Conservation (phyloP, 306 rosid species). For the Biancaea sappan region DNA sequence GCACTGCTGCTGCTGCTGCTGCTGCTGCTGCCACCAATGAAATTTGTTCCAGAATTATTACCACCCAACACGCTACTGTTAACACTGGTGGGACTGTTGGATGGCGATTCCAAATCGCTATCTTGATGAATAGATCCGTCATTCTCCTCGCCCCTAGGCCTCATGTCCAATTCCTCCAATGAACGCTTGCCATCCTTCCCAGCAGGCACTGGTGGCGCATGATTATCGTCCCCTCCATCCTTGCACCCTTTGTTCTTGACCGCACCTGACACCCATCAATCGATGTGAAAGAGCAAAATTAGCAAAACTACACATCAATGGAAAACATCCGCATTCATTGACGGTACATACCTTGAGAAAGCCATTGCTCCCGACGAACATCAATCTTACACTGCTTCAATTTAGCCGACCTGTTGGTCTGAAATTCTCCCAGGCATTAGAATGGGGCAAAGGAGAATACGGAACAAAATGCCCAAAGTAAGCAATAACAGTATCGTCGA, state of each 20-base stretch:
- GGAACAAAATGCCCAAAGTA: not conserved
- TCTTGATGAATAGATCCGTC: slow-evolving; percentile 57
- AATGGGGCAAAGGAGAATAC: not conserved
- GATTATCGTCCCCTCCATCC: slow-evolving; percentile 50
- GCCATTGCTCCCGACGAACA: slow-evolving; percentile 98
- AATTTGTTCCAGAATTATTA: slow-evolving; percentile 69
- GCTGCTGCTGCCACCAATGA: slow-evolving; percentile 68
- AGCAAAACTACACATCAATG: slow-evolving; percentile 2
- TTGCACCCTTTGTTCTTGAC: slow-evolving; percentile 64
- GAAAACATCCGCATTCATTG: not conserved
- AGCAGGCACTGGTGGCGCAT: slow-evolving; percentile 16
- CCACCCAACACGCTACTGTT: slow-evolving; percentile 55
- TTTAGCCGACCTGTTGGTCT: slow-evolving; percentile 91
- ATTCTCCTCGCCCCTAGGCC: slow-evolving; percentile 48
- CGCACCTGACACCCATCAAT: slow-evolving; percentile 54
- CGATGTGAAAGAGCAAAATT: not conserved
- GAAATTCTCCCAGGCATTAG: slow-evolving; percentile 22
- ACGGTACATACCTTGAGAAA: slow-evolving; percentile 65
- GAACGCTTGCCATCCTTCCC: slow-evolving; percentile 42
- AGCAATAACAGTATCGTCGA: not conserved
- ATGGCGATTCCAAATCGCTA: slow-evolving; percentile 66
- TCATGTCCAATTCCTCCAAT: slow-evolving; percentile 51
- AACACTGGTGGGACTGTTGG: slow-evolving; percentile 66
- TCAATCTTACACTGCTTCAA: slow-evolving; percentile 96
- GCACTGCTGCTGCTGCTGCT: slow-evolving; percentile 66